Percentiles rank a stretch among this genome's conserved stretches.
Conservation (phyloP, 768 basidiomycete species). For the Agrocybe chaxingu region DNA sequence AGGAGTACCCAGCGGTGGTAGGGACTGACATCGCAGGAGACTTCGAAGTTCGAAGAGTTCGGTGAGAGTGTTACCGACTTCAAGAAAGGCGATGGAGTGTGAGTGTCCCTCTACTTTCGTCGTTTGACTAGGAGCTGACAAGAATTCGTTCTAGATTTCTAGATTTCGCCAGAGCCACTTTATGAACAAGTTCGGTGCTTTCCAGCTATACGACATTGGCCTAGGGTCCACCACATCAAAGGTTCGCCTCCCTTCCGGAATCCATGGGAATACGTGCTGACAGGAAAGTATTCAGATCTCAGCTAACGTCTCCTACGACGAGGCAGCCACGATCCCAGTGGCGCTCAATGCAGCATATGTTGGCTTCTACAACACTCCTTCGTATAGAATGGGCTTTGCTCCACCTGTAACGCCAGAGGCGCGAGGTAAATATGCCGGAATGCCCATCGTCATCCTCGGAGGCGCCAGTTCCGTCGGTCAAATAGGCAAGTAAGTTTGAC, state of each 20-base stretch:
- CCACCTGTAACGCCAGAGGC: conserved; percentile 34
- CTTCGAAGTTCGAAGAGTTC: conserved; percentile 33
- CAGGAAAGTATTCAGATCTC: conserved; percentile 35
- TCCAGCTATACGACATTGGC: conserved; percentile 37
- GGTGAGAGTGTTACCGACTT: conserved; percentile 47
- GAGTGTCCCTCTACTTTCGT: conserved; percentile 26
- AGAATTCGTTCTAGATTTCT: conserved; percentile 25
- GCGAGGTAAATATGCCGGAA: conserved; percentile 37
- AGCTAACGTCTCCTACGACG: conserved; percentile 40
- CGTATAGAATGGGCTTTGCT: conserved; percentile 37
- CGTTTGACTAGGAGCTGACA: conserved; percentile 25
- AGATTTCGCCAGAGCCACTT: conserved; percentile 39
- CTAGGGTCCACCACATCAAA: conserved; percentile 9
- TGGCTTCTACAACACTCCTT: conserved; percentile 40
- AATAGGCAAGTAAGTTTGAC: conserved; percentile 26
- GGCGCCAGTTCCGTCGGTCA: conserved; percentile 49
- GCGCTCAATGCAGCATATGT: conserved; percentile 46
- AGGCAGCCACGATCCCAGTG: conserved; percentile 46
- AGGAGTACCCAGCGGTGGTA: conserved; percentile 42
- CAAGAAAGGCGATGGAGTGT: conserved; percentile 51
- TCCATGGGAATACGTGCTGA: neutral
- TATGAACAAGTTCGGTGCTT: conserved; percentile 32
- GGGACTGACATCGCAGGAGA: conserved; percentile 48
- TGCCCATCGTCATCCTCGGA: conserved; percentile 45
- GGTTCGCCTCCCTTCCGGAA: conserved; percentile 1